Evolutionary conservation across 805 yeast species (phyloP).

Genomic region (Sugiyamaella floridensis): DNA sequence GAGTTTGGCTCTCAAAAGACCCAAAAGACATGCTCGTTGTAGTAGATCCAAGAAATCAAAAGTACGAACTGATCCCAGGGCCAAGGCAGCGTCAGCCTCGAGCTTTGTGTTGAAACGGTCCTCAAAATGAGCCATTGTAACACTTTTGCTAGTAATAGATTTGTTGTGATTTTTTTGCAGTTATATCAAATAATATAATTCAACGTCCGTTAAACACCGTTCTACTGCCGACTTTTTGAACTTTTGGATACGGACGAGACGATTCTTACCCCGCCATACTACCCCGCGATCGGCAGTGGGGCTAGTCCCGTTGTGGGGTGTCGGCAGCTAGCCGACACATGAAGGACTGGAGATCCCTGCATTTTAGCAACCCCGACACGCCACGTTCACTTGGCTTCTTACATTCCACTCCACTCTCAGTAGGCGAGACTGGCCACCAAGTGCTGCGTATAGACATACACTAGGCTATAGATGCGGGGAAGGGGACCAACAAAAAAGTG

Average conservation of each 20-base stretch:
- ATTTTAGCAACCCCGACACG: not conserved
- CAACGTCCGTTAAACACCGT: not conserved
- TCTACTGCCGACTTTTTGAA: not conserved
- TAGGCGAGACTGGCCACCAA: too few species aligned
- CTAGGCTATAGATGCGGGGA: too few species aligned
- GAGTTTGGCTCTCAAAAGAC: not conserved
- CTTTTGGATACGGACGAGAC: not conserved
- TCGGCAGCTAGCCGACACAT: not conserved
- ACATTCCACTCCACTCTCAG: not conserved
- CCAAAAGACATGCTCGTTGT: constrained; percentile 7
- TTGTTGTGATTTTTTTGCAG: too few species aligned
- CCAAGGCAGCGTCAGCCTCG: not conserved
- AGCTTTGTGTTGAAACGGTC: not conserved
- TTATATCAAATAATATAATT: too few species aligned
- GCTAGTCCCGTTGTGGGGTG: not conserved
- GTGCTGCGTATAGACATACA: too few species aligned
- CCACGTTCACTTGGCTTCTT: not conserved
- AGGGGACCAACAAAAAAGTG: not conserved
- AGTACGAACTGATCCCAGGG: constrained; percentile 1
- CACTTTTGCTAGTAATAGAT: not conserved
- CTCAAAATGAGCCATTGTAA: not conserved
- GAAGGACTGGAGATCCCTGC: not conserved
- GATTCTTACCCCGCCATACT: not conserved
- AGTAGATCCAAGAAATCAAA: constrained; percentile 4
- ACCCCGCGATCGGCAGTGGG: not conserved